Evolutionary conservation across 495 filamentous ascomycete genomes (phyloP).

Genomic region (Xylaria nigripes): DNA sequence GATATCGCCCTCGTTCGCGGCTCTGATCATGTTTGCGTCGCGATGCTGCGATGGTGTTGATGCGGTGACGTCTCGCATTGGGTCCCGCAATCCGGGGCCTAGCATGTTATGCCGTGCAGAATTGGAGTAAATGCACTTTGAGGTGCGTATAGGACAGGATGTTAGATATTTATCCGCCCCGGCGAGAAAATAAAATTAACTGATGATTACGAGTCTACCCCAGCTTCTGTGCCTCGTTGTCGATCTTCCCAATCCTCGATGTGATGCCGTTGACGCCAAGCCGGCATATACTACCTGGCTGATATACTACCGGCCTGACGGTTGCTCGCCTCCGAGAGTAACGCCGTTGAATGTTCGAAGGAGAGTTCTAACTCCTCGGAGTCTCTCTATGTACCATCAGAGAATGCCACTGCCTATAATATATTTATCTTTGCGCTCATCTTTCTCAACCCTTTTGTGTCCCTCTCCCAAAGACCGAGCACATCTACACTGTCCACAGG

Average conservation of each 20-base stretch:
- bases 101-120: conserved; percentile 9
- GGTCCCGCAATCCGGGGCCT: neutral
- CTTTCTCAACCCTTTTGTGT: no score
- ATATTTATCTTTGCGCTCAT: no score
- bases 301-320: neutral
- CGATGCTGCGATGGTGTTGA: neutral
- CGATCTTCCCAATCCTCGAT: neutral
- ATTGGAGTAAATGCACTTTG: conserved; percentile 1
- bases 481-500: no score
- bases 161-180: neutral
- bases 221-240: neutral
- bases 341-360: neutral
- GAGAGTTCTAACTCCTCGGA: no score
- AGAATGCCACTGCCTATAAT: no score
- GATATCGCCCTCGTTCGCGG: conserved; percentile 1
- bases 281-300: neutral
- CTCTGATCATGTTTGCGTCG: neutral
- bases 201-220: neutral
- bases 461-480: no score
- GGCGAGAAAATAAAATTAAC: neutral
- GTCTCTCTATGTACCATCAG: no score
- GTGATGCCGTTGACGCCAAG: neutral
- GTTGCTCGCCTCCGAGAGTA: neutral
- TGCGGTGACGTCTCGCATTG: conserved; percentile 3
- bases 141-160: neutral